These are phyloP conservation scores for Aspergillus tamarii DNA, from an alignment of 2,329 filamentous ascomycete genomes.

Conservation along the genomic window DNA sequence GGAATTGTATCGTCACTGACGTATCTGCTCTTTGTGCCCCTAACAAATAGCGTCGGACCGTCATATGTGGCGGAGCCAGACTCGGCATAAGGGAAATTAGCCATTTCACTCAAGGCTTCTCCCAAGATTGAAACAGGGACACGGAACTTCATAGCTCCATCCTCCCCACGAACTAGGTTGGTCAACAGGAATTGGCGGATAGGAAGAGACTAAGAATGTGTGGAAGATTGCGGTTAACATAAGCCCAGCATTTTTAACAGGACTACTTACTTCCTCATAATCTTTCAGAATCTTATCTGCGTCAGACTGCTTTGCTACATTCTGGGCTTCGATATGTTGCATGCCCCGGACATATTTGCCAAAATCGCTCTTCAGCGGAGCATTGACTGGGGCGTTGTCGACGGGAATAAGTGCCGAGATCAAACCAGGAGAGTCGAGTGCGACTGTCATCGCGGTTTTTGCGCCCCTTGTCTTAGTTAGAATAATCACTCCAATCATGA, in stretches of 20 bases:
- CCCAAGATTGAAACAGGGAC: slow-evolving; percentile 76
- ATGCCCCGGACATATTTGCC: slow-evolving; percentile 81
- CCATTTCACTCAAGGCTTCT: slow-evolving; percentile 71
- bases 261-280: slow-evolving; percentile 65
- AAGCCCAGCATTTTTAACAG: slow-evolving; percentile 2
- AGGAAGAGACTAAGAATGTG: slow-evolving; percentile 58
- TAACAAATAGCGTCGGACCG: slow-evolving; percentile 78
- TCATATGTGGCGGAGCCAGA: slow-evolving; percentile 69
- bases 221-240: neutral
- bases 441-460: slow-evolving; percentile 88
- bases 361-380: slow-evolving; percentile 73
- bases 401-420: slow-evolving; percentile 77
- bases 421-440: slow-evolving; percentile 68
- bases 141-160: slow-evolving; percentile 69
- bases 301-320: slow-evolving; percentile 70
- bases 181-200: slow-evolving; percentile 91
- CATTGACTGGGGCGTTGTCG: slow-evolving; percentile 89
- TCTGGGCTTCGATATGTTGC: slow-evolving; percentile 73
- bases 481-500: neutral
- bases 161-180: slow-evolving; percentile 68
- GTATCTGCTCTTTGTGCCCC: slow-evolving; percentile 46
- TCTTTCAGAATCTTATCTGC: slow-evolving; percentile 77
- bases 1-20: slow-evolving; percentile 45
- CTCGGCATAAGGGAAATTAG: slow-evolving; percentile 84
- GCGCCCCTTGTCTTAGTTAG: slow-evolving; percentile 67